Conservation (phyloP, 164 flowering plant genomes). For the Vitis riparia region DNA sequence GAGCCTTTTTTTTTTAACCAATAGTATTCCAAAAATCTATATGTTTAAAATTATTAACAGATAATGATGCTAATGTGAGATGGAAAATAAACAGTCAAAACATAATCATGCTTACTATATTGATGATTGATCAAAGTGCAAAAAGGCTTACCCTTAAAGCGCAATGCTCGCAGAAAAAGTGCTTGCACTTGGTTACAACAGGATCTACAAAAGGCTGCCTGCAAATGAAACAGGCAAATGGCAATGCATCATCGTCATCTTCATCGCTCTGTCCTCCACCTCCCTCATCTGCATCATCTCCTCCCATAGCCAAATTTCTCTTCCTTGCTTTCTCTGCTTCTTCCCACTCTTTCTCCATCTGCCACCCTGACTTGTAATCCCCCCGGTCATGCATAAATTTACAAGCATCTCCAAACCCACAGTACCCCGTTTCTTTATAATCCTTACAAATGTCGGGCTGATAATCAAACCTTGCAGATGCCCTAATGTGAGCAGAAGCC, state of each 20-base stretch:
- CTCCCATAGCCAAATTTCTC: slow-evolving; percentile 69
- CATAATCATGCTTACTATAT: background rate
- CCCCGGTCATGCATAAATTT: slow-evolving; percentile 99
- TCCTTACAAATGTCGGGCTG: slow-evolving; percentile 98
- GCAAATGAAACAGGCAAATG: slow-evolving; percentile 90
- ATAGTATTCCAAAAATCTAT: too few relatives aligned
- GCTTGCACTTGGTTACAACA: slow-evolving; percentile 92
- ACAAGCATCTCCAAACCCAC: slow-evolving; percentile 96
- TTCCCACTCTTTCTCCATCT: slow-evolving; percentile 91
- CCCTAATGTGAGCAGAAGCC: slow-evolving; percentile 90
- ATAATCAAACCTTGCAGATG: slow-evolving; percentile 85
- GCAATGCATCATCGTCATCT: slow-evolving; percentile 68
- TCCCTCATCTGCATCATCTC: slow-evolving; percentile 44
- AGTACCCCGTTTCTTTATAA: slow-evolving; percentile 95
- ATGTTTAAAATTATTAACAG: background rate
- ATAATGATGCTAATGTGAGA: background rate
- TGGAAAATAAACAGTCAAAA: background rate
- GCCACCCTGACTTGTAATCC: slow-evolving; percentile 97
- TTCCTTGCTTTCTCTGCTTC: slow-evolving; percentile 77
- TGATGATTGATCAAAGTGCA: background rate
- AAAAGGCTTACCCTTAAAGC: slow-evolving; percentile 65
- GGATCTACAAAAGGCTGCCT: slow-evolving; percentile 82
- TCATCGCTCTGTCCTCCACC: slow-evolving; percentile 46
- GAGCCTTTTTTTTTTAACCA: too few relatives aligned
- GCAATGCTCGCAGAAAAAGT: slow-evolving; percentile 94